These are phyloP conservation scores for Polyporus tsugae DNA, from an alignment of 1,284 basidiomycete genomes.

Conservation along the genomic window DNA sequence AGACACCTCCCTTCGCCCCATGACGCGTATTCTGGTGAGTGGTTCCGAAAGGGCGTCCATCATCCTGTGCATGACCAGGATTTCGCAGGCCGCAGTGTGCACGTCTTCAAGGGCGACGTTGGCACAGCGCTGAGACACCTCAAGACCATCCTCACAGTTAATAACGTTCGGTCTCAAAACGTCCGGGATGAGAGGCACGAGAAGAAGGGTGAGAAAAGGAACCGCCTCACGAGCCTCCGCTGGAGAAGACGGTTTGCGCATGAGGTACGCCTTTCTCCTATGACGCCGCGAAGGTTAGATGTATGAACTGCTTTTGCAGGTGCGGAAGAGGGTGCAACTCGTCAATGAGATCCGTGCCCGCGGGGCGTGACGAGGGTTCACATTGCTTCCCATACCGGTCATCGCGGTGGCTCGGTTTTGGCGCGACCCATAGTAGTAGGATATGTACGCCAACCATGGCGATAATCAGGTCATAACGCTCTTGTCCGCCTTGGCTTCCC, in stretches of 20 bases:
- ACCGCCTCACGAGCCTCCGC: conserved; percentile 67
- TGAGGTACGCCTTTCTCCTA: conserved; percentile 55
- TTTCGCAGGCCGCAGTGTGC: conserved; percentile 57
- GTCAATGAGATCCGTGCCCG: conserved; percentile 59
- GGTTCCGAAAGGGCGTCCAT: conserved; percentile 7
- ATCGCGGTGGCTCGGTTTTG: conserved; percentile 24
- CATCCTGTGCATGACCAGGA: conserved; percentile 21
- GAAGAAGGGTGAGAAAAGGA: conserved; percentile 63
- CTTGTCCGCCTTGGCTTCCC: conserved; percentile 10
- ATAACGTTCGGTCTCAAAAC: conserved; percentile 63
- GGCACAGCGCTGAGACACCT: conserved; percentile 56
- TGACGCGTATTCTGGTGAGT: conserved; percentile 38
- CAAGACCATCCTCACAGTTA: conserved; percentile 59
- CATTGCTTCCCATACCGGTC: conserved; percentile 18
- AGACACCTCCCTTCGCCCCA: conserved; percentile 28
- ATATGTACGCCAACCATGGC: conserved; percentile 28
- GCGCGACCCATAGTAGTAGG: conserved; percentile 26
- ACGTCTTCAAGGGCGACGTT: conserved; percentile 49
- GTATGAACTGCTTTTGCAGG: conserved; percentile 49
- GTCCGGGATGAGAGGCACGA: conserved; percentile 60
- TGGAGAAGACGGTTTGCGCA: conserved; percentile 76
- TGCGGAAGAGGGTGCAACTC: conserved; percentile 63
- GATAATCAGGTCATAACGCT: conserved; percentile 24
- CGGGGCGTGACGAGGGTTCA: conserved; percentile 46
- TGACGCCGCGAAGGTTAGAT: conserved; percentile 7